Evolutionary conservation across 805 yeast species (phyloP), one percentile per base, ranked within the genome.

Genomic region (Schwanniomyces vanrijiae): DNA sequence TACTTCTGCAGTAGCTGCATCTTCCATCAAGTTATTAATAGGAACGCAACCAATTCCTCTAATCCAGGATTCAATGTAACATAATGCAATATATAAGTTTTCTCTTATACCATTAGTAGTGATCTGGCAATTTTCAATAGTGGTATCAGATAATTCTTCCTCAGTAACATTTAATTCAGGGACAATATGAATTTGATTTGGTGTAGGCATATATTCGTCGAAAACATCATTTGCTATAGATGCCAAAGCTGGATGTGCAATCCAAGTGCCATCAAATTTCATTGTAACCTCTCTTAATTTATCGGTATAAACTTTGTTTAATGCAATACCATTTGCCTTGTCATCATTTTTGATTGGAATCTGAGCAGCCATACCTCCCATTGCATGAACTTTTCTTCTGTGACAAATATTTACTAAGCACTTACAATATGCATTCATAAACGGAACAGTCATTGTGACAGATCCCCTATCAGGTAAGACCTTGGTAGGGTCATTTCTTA

Each of bases 351-450:
- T 58, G 45, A 58, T 55, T 14, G 62, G 62, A 40, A 58, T 58
- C 43, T 56, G 60, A 13, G 62, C 62, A 14, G 62, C 62, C 62
- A 58, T 58, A 21, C 62, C 62, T 19, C 62, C 62, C 56, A 58
- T 56, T 14, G 62, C 62, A 37, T 58, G 62, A 18, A 58, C 60
- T 44, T 54, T 56, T 33, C 62, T 48, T 40, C 58, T 49, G 46
- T 58, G 60, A 47, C 59, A 55, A 24, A 54, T 51, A 47, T 55
- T 50, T 22, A 56, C 53, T 25, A 55, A 50, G 18, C 53, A 44
- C 45, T 54, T 48, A 38, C 59, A 57, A 43, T 56, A 58, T 3
- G 60, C 49, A 20, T 49, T 35, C 62, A 56, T 55, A 46, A 55
- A 58, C 22, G 58, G 55, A 28, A 48, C 52, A 21, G 57, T 50